phyloP scores from a whole-genome alignment of 106 monocot species.

The Vanilla planifolia region DNA sequence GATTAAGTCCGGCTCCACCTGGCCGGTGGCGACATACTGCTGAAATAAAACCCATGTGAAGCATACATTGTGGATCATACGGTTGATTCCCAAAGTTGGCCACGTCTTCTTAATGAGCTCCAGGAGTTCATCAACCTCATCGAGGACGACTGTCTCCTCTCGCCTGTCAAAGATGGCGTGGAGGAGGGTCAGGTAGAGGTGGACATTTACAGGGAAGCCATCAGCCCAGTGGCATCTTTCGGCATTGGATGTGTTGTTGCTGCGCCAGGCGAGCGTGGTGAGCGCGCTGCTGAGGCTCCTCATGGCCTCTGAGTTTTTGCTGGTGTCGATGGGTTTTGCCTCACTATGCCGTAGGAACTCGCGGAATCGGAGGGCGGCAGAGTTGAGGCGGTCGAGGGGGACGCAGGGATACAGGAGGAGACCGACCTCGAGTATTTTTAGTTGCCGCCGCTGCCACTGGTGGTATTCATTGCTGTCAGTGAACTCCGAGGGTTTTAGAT shows the following conservation, averaged over 20 bases:
- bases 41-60: slow-evolving; percentile 56
- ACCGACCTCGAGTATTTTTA: slow-evolving; percentile 42
- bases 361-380: slow-evolving; percentile 23
- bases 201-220: slow-evolving; percentile 44
- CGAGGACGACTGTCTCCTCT: slow-evolving; percentile 52
- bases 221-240: slow-evolving; percentile 58
- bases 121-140: slow-evolving; percentile 55
- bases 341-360: slow-evolving; percentile 29
- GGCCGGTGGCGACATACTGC: slow-evolving; percentile 42
- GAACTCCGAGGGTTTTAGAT: slow-evolving; percentile 45
- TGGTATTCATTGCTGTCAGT: slow-evolving; percentile 40
- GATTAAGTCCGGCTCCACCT: slow-evolving; percentile 39
- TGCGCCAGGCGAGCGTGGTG: slow-evolving; percentile 31
- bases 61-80: slow-evolving; percentile 51
- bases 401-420: slow-evolving; percentile 32
- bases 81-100: slow-evolving; percentile 38
- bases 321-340: slow-evolving; percentile 38
- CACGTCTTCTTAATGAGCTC: slow-evolving; percentile 62
- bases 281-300: slow-evolving; percentile 24
- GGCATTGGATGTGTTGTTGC: not conserved
- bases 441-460: slow-evolving; percentile 51
- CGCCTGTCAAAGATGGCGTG: slow-evolving; percentile 44
- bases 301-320: slow-evolving; percentile 47
- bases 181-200: slow-evolving; percentile 54
- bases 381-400: slow-evolving; percentile 31